Percentiles rank a stretch among this genome's conserved stretches.
Conservation (phyloP, 164 flowering plant genomes). For the Warburgia ugandensis region DNA sequence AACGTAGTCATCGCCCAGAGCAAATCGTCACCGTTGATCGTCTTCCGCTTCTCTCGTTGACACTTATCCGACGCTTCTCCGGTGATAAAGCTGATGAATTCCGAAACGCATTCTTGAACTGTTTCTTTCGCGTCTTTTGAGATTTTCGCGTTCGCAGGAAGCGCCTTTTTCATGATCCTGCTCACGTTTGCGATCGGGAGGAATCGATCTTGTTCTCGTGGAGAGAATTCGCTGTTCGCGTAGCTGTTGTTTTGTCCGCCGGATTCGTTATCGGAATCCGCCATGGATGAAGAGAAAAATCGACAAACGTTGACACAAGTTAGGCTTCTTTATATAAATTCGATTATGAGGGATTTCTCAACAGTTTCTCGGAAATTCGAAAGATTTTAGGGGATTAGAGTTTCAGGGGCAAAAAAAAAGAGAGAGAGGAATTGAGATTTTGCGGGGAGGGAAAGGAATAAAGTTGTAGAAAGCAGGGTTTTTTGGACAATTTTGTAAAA, state of each 20-base stretch:
- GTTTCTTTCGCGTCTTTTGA: constrained; percentile 63
- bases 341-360: too few relatives aligned
- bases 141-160: constrained; percentile 57
- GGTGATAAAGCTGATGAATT: constrained; percentile 60
- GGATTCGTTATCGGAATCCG: constrained; percentile 51
- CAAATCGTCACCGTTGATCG: constrained; percentile 58
- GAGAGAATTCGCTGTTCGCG: constrained; percentile 30
- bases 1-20: constrained; percentile 64
- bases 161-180: constrained; percentile 53
- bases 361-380: too few relatives aligned
- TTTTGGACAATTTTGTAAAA: too few relatives aligned
- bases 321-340: too few relatives aligned
- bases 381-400: too few relatives aligned
- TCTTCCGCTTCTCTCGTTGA: constrained; percentile 55
- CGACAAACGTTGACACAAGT: not conserved
- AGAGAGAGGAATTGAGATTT: not conserved
- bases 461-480: not conserved
- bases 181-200: constrained; percentile 60
- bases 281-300: constrained; percentile 19
- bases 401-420: too few relatives aligned
- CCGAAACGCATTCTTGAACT: constrained; percentile 61
- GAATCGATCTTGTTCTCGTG: constrained; percentile 49
- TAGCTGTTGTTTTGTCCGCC: constrained; percentile 21
- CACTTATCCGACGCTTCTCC: constrained; percentile 64
- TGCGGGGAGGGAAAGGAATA: not conserved